Evolutionary conservation across 257 asterid genomes (phyloP), one percentile per base, ranked within the genome.

Genomic region (Solanum clarkiae): DNA sequence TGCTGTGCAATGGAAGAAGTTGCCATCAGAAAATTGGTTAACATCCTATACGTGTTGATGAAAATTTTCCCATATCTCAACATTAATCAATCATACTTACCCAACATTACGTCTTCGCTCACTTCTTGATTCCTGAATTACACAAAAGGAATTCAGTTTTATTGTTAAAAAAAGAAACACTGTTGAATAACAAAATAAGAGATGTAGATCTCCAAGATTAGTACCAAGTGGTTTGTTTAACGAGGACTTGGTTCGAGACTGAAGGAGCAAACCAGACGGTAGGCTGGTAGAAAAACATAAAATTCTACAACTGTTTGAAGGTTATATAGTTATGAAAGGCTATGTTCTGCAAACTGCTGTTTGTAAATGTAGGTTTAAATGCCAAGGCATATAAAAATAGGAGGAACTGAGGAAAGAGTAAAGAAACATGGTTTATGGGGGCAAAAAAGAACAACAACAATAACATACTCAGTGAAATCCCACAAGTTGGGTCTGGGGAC

Each of bases 51-150:
- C 11, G 81, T 26, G 22, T 75, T 22, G 2, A 75, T 75, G 45
- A 53, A 26, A 26, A 3, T 15, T 53, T 77, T 20, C 45, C 82
- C 9, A 26, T 26, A 79, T 59, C 40, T 53, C 32, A 62, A 84
- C 22, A 84, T 69, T 14, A 79, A 53, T 54, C 63, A 66, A 29
- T 54, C 8, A 65, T 59, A 86, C 91, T 13, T 92, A 95, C 99
- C 99, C 98, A 80, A 92, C 47, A 69, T 90, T 89, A 32, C 90
- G 92, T 65, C 92, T 89, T 49, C 90, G 90, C 44, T 59, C 88
- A 32, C 65, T 56, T 16, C 24, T 74, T 88, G 86, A 91, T 8
- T 87, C 94, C 99, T 95, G 97, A 81, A 88, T 85, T 66, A 79
- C 18, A 68, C 47, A 83, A 42, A 0, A 26, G 53, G 7, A 79